phyloP scores from a whole-genome alignment of 306 rosid species.

The Cercis canadensis region DNA sequence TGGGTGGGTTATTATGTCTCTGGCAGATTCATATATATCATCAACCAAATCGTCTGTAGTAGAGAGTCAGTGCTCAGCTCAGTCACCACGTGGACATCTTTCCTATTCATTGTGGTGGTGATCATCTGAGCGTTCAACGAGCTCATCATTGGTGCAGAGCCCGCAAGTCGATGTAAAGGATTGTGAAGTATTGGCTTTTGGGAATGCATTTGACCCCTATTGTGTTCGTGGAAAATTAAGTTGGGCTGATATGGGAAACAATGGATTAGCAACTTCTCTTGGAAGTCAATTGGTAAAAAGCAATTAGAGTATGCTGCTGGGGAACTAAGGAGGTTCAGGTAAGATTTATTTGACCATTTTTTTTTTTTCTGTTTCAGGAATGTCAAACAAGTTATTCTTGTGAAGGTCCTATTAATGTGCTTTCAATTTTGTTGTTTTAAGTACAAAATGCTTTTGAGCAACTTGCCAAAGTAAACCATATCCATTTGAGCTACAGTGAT shows the following conservation, averaged over 20 bases:
- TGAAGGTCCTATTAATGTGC: background rate
- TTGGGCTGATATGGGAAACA: constrained; percentile 72
- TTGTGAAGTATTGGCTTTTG: constrained; percentile 62
- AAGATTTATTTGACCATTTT: constrained; percentile 1
- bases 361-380: background rate
- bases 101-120: constrained; percentile 76
- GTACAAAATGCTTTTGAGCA: constrained; percentile 73
- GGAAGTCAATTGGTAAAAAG: constrained; percentile 88
- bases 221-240: constrained; percentile 71
- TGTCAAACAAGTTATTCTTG: background rate
- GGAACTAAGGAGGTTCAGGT: constrained; percentile 76
- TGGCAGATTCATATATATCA: constrained; percentile 63
- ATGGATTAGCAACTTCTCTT: constrained; percentile 68
- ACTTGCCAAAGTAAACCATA: constrained; percentile 71
- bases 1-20: no score
- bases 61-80: constrained; percentile 55
- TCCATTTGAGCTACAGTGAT: constrained; percentile 62
- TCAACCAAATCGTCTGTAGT: constrained; percentile 45
- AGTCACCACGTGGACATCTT: constrained; percentile 69
- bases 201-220: constrained; percentile 70
- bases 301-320: constrained; percentile 84
- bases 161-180: constrained; percentile 63
- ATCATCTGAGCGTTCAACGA: constrained; percentile 66
- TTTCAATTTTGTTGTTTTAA: constrained; percentile 25
- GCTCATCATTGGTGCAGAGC: constrained; percentile 64